Base-by-base conservation (phyloP, 371 early-diverging fungal species). In the Mucor irregularis region DNA sequence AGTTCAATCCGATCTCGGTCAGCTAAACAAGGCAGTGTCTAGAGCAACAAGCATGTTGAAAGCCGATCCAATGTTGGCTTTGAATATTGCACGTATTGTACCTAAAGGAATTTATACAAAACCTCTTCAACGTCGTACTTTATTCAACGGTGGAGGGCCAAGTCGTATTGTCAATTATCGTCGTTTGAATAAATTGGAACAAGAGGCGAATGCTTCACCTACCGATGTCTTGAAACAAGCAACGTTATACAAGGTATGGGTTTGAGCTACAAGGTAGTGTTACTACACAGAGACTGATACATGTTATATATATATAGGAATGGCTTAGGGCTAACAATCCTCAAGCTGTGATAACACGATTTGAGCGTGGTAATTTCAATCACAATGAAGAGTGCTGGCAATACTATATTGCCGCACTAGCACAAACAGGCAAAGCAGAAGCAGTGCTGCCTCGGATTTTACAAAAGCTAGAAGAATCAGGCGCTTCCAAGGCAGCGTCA, bases 381-480 rank as follows among this genome's bases (percentile, higher is more conserved):
- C 80, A 77, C 29, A 81, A 90, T 44, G 81, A 90, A 52, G 82
- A 83, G 35, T 78, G 85, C 19, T 74, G 86, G 71, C 87, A 86
- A 51, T 76, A 76, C 39, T 91, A 91, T 55, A 81, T 88, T 26
- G 75, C 80, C 24, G 90, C 92, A 8, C 58, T 90, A 52, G 87
- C 87, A 31, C 77, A 81, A 46, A 78, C 81, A 7, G 86, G 84
- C 29, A 74, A 86, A 37, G 58, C 84, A 1, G 90, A 89, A 30
- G 72, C 82, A 29, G 78, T 88, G 14, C 71, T 87, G 31, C 85
- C 89, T 8, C 74, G 83, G 42, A 78, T 83, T 33, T 64, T 84
- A 54, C 86, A 85, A 55, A 81, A 80, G 53, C 55, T 88, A 35
- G 88, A 86, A 38, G 70, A 79, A 38, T 59, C 52, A 39, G 56